Evolutionary conservation across 352 stramenopile species (phyloP).

Genomic region (Phytophthora pini): DNA sequence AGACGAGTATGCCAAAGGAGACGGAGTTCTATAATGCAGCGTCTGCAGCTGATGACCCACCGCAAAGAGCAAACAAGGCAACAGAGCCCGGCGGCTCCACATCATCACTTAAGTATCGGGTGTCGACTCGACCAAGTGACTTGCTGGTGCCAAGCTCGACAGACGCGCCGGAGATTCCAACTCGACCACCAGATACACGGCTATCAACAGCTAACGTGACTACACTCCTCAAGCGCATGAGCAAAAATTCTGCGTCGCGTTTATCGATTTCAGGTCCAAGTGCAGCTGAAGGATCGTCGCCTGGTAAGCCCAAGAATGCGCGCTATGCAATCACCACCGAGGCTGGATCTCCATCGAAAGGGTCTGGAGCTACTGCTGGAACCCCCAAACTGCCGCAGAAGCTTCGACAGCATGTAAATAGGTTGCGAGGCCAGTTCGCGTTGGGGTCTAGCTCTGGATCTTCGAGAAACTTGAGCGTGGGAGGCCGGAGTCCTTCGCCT

Average conservation of each 20-base stretch:
- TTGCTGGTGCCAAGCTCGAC: conserved; percentile 6
- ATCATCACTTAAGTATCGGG: conserved; percentile 29
- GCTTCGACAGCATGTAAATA: conserved; percentile 56
- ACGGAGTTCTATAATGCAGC: conserved; percentile 26
- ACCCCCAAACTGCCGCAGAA: conserved; percentile 58
- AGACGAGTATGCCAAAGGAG: conserved; percentile 27
- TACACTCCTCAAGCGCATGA: conserved; percentile 38
- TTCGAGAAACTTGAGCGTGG: conserved; percentile 18
- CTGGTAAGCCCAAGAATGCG: conserved; percentile 20
- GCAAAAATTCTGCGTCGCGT: conserved; percentile 27
- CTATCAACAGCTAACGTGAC: conserved; percentile 21
- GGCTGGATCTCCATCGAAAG: conserved; percentile 8
- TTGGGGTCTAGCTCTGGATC: conserved; percentile 26
- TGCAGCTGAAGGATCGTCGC: not conserved
- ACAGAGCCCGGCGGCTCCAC: conserved; percentile 13
- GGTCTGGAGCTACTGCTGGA: not conserved
- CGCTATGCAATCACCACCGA: conserved; percentile 19
- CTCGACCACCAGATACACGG: conserved; percentile 10
- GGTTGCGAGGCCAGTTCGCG: conserved; percentile 54
- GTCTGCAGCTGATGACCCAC: conserved; percentile 4
- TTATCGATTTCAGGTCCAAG: conserved; percentile 12
- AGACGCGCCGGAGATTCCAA: conserved; percentile 1
- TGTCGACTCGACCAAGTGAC: conserved; percentile 18
- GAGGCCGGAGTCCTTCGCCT: conserved; percentile 19
- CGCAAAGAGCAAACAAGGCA: not conserved